Conservation (phyloP, 148 eudicot species). For the Fallopia convolvulus region DNA sequence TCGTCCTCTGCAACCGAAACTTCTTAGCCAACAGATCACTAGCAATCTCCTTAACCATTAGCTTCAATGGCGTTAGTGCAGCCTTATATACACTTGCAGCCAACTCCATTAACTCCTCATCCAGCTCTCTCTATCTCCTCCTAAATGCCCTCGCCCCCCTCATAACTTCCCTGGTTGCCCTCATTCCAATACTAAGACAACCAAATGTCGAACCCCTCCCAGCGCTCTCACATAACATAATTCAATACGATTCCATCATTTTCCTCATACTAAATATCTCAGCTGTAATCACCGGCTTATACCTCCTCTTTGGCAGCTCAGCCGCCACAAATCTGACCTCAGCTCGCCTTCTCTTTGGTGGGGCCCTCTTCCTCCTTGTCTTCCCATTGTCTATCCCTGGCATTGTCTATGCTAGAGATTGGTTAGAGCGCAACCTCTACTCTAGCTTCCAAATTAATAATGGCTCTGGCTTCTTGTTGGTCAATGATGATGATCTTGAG, state of each 20-base stretch:
- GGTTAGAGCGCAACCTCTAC: conserved; percentile 41
- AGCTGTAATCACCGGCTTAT: conserved; percentile 68
- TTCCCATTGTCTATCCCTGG: conserved; percentile 61
- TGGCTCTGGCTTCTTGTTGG: conserved; percentile 51
- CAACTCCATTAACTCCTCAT: conserved; percentile 51
- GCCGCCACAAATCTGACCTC: conserved; percentile 14
- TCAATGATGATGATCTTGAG: conserved; percentile 57
- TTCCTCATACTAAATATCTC: conserved; percentile 50
- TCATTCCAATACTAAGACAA: conserved; percentile 61
- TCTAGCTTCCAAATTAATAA: conserved; percentile 36
- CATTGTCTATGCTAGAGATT: conserved; percentile 50
- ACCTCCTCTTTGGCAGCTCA: conserved; percentile 60
- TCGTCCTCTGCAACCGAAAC: conserved; percentile 65
- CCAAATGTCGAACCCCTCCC: conserved; percentile 40
- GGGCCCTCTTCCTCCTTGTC: conserved; percentile 57
- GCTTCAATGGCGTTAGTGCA: conserved; percentile 88
- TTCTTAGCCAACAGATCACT: conserved; percentile 58
- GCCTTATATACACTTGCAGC: conserved; percentile 76
- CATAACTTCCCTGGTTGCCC: conserved; percentile 39
- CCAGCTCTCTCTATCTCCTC: conserved; percentile 54
- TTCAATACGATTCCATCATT: conserved; percentile 43
- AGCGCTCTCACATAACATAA: conserved; percentile 33
- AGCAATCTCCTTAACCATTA: conserved; percentile 66
- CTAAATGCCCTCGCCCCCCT: conserved; percentile 67
- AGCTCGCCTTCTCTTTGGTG: conserved; percentile 44